These are phyloP conservation scores for Colletotrichum orchidophilum DNA, from an alignment of 2,329 filamentous ascomycete species.

Conservation along the genomic window DNA sequence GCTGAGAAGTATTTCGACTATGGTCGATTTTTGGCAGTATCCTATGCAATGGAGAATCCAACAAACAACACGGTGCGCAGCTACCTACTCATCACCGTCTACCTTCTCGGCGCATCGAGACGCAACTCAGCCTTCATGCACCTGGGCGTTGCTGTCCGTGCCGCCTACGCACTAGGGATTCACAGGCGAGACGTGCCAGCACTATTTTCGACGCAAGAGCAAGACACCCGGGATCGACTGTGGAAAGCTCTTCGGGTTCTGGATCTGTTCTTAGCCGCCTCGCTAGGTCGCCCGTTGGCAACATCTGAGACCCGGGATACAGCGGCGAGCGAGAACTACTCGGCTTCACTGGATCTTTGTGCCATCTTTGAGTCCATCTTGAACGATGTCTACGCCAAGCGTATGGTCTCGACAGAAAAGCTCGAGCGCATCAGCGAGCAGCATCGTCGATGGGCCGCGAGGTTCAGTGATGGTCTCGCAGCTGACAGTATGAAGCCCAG, in stretches of 20 bases:
- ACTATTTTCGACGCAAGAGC: constrained; percentile 39
- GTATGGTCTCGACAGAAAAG: constrained; percentile 40
- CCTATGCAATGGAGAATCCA: constrained; percentile 47
- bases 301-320: constrained; percentile 42
- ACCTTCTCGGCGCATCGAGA: constrained; percentile 45
- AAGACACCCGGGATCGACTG: constrained; percentile 40
- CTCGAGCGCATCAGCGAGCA: constrained; percentile 40
- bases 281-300: constrained; percentile 44
- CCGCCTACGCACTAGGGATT: constrained; percentile 47
- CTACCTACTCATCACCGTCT: constrained; percentile 48
- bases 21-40: constrained; percentile 44
- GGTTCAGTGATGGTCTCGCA: constrained; percentile 33
- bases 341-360: constrained; percentile 44
- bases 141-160: constrained; percentile 48
- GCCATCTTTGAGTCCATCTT: constrained; percentile 48
- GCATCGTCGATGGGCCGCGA: constrained; percentile 40
- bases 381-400: constrained; percentile 45
- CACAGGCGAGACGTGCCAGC: constrained; percentile 42
- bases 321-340: constrained; percentile 35
- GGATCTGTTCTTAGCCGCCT: constrained; percentile 46
- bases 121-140: constrained; percentile 50
- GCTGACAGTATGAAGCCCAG: constrained; percentile 34
- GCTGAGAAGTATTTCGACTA: constrained; percentile 47
- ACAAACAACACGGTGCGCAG: constrained; percentile 45
- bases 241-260: constrained; percentile 46